Evolutionary conservation across 83 land plant genomes (phyloP).

Genomic region (Diphasiastrum complanatum): DNA sequence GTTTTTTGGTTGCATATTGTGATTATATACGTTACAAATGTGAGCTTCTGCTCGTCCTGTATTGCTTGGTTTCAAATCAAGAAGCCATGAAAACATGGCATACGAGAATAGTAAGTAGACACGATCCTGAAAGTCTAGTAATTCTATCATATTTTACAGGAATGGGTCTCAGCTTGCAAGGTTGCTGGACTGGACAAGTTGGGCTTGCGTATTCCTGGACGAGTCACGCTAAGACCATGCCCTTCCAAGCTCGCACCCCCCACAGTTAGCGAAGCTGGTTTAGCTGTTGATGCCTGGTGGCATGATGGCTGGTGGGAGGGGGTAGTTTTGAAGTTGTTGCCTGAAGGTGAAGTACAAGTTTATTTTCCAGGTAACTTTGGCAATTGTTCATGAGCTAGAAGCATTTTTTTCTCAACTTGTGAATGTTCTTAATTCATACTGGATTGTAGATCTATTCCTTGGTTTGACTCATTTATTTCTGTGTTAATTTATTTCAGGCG

Average conservation of each 20-base stretch:
- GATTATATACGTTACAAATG: neutral
- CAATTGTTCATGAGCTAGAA: no score
- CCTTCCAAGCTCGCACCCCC: conserved; percentile 8
- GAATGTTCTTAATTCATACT: no score
- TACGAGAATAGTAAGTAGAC: neutral
- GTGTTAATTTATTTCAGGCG: no score
- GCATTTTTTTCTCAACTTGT: no score
- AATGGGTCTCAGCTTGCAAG: conserved; percentile 55
- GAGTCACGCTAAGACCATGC: conserved; percentile 57
- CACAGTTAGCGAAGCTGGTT: conserved; percentile 28
- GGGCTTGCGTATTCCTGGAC: conserved; percentile 52
- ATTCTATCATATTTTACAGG: conserved; percentile 36
- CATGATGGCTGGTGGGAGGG: conserved; percentile 99
- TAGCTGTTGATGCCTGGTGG: conserved; percentile 78
- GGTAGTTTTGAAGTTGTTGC: conserved; percentile 33
- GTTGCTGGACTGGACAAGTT: conserved; percentile 52
- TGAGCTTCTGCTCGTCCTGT: neutral
- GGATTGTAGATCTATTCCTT: no score
- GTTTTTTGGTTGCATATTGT: neutral
- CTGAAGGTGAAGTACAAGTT: conserved; percentile 44
- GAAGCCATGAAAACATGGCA: no score
- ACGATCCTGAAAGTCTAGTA: neutral
- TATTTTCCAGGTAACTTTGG: conserved; percentile 88
- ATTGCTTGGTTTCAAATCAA: no score
- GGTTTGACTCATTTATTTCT: no score